Evolutionary conservation across 352 stramenopile species (phyloP).

Genomic region (Globisporangium iwayamae): DNA sequence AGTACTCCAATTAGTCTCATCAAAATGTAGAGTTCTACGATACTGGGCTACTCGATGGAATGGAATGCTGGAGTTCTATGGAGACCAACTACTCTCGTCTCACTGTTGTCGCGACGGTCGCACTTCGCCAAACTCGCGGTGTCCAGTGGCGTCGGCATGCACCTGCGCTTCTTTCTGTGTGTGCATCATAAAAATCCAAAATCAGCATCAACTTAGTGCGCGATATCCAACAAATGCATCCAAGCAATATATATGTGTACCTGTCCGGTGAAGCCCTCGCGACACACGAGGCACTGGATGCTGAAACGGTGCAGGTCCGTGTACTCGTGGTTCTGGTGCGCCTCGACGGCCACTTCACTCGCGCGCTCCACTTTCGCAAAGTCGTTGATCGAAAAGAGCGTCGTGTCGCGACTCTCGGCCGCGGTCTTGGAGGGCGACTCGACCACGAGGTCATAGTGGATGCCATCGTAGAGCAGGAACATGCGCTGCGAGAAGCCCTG

Average conservation of each 20-base stretch:
- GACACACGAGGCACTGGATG: constrained; percentile 71
- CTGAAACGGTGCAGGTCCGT: constrained; percentile 71
- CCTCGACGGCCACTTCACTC: constrained; percentile 78
- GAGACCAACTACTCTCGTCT: not conserved
- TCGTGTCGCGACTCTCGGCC: constrained; percentile 48
- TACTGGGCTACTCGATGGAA: not conserved
- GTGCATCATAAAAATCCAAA: not conserved
- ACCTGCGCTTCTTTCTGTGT: constrained; percentile 50
- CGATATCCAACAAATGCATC: not conserved
- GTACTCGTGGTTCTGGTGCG: constrained; percentile 83
- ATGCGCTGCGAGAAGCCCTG: constrained; percentile 79
- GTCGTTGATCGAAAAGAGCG: constrained; percentile 81
- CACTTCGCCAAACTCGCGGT: constrained; percentile 77
- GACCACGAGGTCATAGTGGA: constrained; percentile 83
- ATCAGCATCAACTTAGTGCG: not conserved
- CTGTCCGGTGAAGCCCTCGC: constrained; percentile 60
- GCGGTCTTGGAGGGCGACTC: constrained; percentile 46
- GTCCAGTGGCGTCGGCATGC: constrained; percentile 59
- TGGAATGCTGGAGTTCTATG: not conserved
- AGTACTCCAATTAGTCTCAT: not conserved
- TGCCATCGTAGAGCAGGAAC: constrained; percentile 84
- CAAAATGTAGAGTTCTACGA: not conserved
- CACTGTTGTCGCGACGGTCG: constrained; percentile 13
- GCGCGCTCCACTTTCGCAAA: constrained; percentile 79
- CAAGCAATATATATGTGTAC: constrained; percentile 16